Base-by-base conservation (phyloP, 306 rosid species). In the Nissolia schottii region DNA sequence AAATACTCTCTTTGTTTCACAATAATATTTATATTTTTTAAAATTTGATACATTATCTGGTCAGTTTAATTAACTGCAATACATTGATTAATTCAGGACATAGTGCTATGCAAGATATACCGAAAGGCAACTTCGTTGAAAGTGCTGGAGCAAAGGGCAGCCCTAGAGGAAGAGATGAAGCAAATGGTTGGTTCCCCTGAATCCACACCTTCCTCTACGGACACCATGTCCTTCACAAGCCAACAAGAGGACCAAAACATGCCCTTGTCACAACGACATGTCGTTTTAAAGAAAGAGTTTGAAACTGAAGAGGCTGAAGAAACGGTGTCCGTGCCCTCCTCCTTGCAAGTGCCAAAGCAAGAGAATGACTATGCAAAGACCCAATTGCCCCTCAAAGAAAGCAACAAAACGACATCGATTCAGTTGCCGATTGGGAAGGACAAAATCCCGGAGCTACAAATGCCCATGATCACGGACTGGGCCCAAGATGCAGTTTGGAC, bases 81-180 rank as follows among this genome's bases (percentile, higher is more conserved):
- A 31, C 45, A 20, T 45, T 73, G n/a, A n/a, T n/a, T n/a, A n/a
- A 43, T 38, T 3, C 84, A 94, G 98, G 97, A 94, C 64, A 82
- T 89, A 25, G 99, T 94, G 10, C 45, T 94, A 22, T 94, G 99
- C 87, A 94, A 91, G 84, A 90, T 94, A 63, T 94, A 94, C 16
- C 64, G 94, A 72, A 94, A 94, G 85, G 99, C 99, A 63, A 94
- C 99, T 68, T 91, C 99, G 0, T 83, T 94, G 95, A 94, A 94
- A 66, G 99, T 88, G 40, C 57, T 94, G 8, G 99, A 94, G 79
- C 90, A 91, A 74, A 94, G 96, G 41, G 97, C 97, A 71, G 89
- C 90, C 18, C 68, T 66, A 66, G 97, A 89, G 73, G 95, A 87
- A 80, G 95, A 91, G 57, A 78, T 61, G 73, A 89, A 77, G 79